phyloP scores from a whole-genome alignment of 2,329 filamentous ascomycete genomes.

The Aspergillus fischeri region DNA sequence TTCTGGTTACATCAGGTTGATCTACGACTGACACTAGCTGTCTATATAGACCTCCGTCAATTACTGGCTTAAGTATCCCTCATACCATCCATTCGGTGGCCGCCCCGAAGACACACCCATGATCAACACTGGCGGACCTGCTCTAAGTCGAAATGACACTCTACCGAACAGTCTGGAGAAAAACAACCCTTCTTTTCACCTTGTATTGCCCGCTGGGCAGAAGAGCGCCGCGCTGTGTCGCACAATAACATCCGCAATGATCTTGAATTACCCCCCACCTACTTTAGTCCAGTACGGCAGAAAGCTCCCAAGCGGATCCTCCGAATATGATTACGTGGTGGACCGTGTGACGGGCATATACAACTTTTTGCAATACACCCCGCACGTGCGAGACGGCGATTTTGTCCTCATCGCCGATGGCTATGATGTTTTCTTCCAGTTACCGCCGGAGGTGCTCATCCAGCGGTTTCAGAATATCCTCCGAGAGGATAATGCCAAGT shows the following conservation, averaged over 20 bases:
- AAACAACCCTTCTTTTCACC: constrained; percentile 47
- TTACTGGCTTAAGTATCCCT: constrained; percentile 33
- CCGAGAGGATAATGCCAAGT: constrained; percentile 50
- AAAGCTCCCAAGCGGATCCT: constrained; percentile 21
- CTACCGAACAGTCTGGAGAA: constrained; percentile 31
- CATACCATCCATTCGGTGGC: constrained; percentile 25
- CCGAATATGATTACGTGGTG: constrained; percentile 41
- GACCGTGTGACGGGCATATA: constrained; percentile 45
- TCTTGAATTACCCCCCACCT: constrained; percentile 57
- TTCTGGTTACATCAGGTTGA: background rate
- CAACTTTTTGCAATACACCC: constrained; percentile 46
- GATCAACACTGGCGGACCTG: constrained; percentile 16
- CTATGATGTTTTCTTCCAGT: constrained; percentile 62
- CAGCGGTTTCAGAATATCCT: constrained; percentile 57
- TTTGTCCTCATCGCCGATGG: constrained; percentile 62
- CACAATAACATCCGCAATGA: constrained; percentile 53
- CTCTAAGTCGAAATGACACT: constrained; percentile 22
- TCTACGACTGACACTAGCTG: constrained; percentile 2
- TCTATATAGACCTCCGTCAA: constrained; percentile 20
- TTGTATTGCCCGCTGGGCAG: constrained; percentile 50
- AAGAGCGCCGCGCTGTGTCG: constrained; percentile 53
- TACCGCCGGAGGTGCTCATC: constrained; percentile 61
- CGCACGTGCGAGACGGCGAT: constrained; percentile 54
- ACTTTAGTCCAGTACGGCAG: constrained; percentile 48
- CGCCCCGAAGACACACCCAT: constrained; percentile 31